Evolutionary conservation across 148 eudicot genomes (phyloP).

Genomic region (Camellia sinensis): DNA sequence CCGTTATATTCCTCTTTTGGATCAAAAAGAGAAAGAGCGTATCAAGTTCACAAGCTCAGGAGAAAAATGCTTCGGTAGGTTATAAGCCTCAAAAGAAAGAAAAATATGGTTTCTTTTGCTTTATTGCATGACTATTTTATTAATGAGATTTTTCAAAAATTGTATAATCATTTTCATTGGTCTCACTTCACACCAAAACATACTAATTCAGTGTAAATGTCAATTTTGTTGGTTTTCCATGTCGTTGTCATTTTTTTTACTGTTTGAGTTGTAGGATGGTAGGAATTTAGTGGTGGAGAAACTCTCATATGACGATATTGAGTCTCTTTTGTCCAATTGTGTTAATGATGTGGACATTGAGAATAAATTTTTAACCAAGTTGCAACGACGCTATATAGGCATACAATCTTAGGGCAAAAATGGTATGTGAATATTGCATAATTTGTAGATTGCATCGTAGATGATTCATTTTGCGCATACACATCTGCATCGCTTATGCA

Average conservation of each 20-base stretch:
- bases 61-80: background rate
- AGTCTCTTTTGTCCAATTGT: background rate
- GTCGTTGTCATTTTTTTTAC: background rate
- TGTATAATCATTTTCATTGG: background rate
- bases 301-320: background rate
- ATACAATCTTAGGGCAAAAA: too few relatives aligned
- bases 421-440: too few relatives aligned
- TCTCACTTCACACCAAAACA: background rate
- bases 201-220: background rate
- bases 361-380: background rate
- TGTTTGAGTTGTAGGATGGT: slow-evolving; percentile 7
- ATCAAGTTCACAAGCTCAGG: background rate
- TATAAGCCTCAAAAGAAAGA: background rate
- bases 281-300: background rate
- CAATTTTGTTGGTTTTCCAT: background rate
- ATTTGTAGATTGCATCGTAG: too few relatives aligned
- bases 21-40: background rate
- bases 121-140: background rate
- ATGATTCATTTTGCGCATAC: too few relatives aligned
- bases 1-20: background rate
- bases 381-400: background rate
- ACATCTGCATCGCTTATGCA: too few relatives aligned
- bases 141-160: background rate
- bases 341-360: background rate
- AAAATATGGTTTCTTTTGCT: background rate